Evolutionary conservation across 2,329 filamentous ascomycete species (phyloP), one percentile per base, ranked within the genome.

Genomic region (Cryphonectria nitschkei): DNA sequence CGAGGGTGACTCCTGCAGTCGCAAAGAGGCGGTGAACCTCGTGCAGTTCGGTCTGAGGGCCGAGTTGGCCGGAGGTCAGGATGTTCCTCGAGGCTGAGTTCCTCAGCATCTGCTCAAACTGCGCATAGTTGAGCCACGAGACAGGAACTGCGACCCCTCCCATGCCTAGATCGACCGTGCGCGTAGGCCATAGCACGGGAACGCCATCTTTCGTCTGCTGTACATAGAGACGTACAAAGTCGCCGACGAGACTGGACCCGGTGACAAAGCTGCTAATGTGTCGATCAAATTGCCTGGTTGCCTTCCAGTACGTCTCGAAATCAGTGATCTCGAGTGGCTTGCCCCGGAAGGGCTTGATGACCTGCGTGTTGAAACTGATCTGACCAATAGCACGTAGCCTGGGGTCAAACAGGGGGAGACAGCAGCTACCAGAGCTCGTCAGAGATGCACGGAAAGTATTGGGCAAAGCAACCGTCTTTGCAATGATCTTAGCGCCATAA

Each of bases 281-380:
- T 66, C 93, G 90, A 79, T 97, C 94, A 64, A 96, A 88, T 76
- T 97, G 94, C 77, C 94, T 97, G 0, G 96, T 99, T 0, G 95
- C 95, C 81, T 98, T 99, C 96, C 96, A 99, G 81, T 99, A 99
- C 0, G 96, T 98, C 74, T 97, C 96, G 76, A 98, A 99, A 78
- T 98, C 95, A 0, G 96, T 97, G 72, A 99, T 98, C 80, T 99
- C 96, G 32, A 99, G 85, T 3, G 96, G 94, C 72, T 94, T 92
- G 9, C 96, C 95, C 73, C 91, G 90, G 82, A 98, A 99, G 0
- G 96, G 96, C 78, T 97, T 98, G 79, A 99, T 97, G 37, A 98
- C 94, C 79, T 98, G 95, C 69, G 94, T 97, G 74, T 93, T 93
- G 84, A 99, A 99, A 74, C 90, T 94, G 75, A 98, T 93, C 77